Evolutionary conservation across 768 basidiomycete species (phyloP), one percentile per base, ranked within the genome.

Genomic region (Clavaria fumosa): DNA sequence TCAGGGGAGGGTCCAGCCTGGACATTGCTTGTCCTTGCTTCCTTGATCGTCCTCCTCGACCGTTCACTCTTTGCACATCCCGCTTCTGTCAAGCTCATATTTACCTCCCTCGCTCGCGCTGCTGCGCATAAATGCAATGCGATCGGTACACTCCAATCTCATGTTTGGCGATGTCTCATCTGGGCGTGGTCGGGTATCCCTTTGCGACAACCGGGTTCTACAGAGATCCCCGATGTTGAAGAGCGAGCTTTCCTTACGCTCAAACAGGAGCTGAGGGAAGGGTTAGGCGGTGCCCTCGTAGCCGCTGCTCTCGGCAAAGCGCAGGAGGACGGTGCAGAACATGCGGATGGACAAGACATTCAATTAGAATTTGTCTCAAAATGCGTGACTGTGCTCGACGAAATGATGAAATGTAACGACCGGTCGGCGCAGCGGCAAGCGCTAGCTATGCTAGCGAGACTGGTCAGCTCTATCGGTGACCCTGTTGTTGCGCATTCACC

Each of bases 181-280:
- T 77, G 75, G 74, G 62, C 66, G 1, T 74, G 67, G 41, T 53
- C 62, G 14, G 60, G 59, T 12, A 47, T 74, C 32, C 57, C 60
- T 9, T 18, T 14, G 7, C 7, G 15, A 19, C 18, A 23, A 24
- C 27, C 10, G 24, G 15, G 19, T 9, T 15, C 18, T 23, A n/a
- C 23, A 7, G 7, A 33, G 20, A 4, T 33, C n/a, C 17, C 21
- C 26, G 14, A 4, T 15, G 54, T 50, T 26, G 43, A 48, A 31
- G 58, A 62, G 11, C 54, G 50, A 0, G 62, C 63, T 1, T 66
- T 68, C 43, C 47, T 45, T 22, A 50, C 68, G 4, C 50, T 77
- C 20, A 59, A 53, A 15, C 66, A 75, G 39, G 68, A 72, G 33
- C 46, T 69, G 14, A 48, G 55, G 20, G 54, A 54, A 21, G 67